These are phyloP conservation scores for Diutina rugosa DNA, from an alignment of 1,139 yeast genomes.

Conservation along the genomic window DNA sequence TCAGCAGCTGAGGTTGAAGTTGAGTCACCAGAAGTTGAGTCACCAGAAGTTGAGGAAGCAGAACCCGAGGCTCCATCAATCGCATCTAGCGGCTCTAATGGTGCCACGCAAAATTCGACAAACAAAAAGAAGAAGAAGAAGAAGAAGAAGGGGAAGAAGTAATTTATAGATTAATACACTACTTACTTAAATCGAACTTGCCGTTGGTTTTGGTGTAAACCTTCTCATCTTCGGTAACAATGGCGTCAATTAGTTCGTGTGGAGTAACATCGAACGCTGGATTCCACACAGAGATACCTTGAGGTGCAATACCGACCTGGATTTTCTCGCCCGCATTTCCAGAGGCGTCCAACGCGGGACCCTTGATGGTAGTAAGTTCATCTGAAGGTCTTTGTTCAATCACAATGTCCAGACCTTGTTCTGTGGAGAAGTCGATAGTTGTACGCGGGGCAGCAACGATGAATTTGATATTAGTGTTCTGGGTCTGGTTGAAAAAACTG, in stretches of 20 bases:
- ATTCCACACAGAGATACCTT: constrained; percentile 82
- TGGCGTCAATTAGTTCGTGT: constrained; percentile 65
- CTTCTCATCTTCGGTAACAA: constrained; percentile 55
- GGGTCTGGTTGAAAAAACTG: constrained; percentile 18
- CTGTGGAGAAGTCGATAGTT: constrained; percentile 62
- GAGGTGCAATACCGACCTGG: constrained; percentile 74
- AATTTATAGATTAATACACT: background rate
- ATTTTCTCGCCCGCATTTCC: constrained; percentile 30
- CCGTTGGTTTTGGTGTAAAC: constrained; percentile 5
- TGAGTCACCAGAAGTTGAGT: background rate
- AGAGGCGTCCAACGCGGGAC: constrained; percentile 29
- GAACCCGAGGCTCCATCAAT: background rate
- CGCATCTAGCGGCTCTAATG: background rate
- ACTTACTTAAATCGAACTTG: constrained; percentile 4
- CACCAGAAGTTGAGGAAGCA: background rate
- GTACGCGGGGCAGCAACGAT: constrained; percentile 94
- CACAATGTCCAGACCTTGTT: constrained; percentile 57
- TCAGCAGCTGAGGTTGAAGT: background rate
- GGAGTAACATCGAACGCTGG: constrained; percentile 96
- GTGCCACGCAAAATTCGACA: background rate
- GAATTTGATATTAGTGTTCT: constrained; percentile 49
- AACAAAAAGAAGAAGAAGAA: background rate
- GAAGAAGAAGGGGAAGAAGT: background rate
- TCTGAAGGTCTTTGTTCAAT: constrained; percentile 80
- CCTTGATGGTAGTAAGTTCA: constrained; percentile 69